Base-by-base conservation (phyloP, 1,284 basidiomycete species). In the Exsudoporus floridanus region DNA sequence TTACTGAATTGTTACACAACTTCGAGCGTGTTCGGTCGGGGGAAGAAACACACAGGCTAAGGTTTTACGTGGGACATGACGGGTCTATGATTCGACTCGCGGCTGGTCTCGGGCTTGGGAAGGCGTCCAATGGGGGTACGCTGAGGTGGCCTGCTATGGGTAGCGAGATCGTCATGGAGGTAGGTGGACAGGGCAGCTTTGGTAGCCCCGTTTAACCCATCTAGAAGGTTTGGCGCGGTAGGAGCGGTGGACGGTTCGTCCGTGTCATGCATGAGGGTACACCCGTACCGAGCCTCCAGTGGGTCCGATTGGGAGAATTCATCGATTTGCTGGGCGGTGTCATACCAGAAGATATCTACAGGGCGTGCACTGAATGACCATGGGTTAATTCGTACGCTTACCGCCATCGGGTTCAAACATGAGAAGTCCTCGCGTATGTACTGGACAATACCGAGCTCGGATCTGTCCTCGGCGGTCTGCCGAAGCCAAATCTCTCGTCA, bases 121-220 rank as follows among this genome's bases (percentile, higher is more conserved):
- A 62, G 35, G 54, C 57, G 10, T 57, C 39, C 16, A 64, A 64
- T 18, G 56, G 54, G 4, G 62, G 60, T 8, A 63, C 65, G 2
- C 59, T 80, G 47, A 71, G 77, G 27, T 81, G 78, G 78, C 79
- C 79, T 1, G 77, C 79, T 0, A 64, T 81, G 42, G 78, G 79
- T 3, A 76, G 74, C 14, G 78, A 80, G 57, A 73, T 80, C n/a
- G 53, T 77, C 42, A 73, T 80, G 65, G 78, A 81, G 73, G 78
- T 74, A 51, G 44, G 75, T 57, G 7, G 2, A 21, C 25, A 4
- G 19, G 31, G 16, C 49, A 4, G 3, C 37, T n/a, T 46, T 36
- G 37, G 21, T 50, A 30, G 43, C 2, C 33, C 7, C 10, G 21
- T n/a, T 14, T 53, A 21, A 61, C 43, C 16, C 27, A 5, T 53